These are phyloP conservation scores for Aspergillus egyptiacus DNA, from an alignment of 495 filamentous ascomycete species.

Conservation along the genomic window DNA sequence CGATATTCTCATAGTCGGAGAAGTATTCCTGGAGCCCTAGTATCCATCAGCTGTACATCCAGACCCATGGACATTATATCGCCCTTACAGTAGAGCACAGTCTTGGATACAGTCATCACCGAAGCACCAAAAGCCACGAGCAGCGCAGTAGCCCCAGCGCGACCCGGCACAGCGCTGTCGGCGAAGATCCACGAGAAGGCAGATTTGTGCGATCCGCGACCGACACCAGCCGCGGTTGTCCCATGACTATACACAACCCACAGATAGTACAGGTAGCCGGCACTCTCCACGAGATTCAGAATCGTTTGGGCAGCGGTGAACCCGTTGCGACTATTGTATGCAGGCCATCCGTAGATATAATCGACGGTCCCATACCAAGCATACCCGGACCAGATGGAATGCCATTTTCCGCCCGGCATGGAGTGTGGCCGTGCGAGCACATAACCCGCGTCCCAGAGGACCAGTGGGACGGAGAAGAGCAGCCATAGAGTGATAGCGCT, in stretches of 20 bases:
- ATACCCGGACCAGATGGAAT: slow-evolving; percentile 74
- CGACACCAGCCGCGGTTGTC: slow-evolving; percentile 23
- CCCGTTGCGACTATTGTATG: slow-evolving; percentile 63
- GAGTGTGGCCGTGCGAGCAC: slow-evolving; percentile 74
- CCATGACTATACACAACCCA: slow-evolving; percentile 51
- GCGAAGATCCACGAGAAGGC: slow-evolving; percentile 39
- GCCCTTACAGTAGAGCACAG: slow-evolving; percentile 79
- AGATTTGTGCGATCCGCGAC: slow-evolving; percentile 29
- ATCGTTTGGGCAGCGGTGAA: slow-evolving; percentile 73
- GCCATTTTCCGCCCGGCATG: slow-evolving; percentile 73
- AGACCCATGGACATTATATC: slow-evolving; percentile 12
- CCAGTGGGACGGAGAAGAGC: slow-evolving; percentile 67
- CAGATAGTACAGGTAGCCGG: slow-evolving; percentile 65
- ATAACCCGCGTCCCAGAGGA: slow-evolving; percentile 79
- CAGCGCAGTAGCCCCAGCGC: slow-evolving; percentile 55
- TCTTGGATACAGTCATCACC: slow-evolving; percentile 84
- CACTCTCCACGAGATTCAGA: slow-evolving; percentile 69
- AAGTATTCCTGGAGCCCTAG: slow-evolving; percentile 72
- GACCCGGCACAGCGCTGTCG: slow-evolving; percentile 48
- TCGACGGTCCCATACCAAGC: slow-evolving; percentile 77
- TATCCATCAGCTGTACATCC: slow-evolving; percentile 1
- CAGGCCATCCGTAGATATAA: slow-evolving; percentile 77
- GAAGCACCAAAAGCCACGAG: slow-evolving; percentile 62
- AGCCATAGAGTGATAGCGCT: slow-evolving; percentile 67
- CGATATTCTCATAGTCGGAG: slow-evolving; percentile 71